A percentile compares a stretch with the other conserved stretches of the same genome.
phyloP scores from a whole-genome alignment of 495 filamentous ascomycete genomes.

The Diplogelasinospora grovesii region DNA sequence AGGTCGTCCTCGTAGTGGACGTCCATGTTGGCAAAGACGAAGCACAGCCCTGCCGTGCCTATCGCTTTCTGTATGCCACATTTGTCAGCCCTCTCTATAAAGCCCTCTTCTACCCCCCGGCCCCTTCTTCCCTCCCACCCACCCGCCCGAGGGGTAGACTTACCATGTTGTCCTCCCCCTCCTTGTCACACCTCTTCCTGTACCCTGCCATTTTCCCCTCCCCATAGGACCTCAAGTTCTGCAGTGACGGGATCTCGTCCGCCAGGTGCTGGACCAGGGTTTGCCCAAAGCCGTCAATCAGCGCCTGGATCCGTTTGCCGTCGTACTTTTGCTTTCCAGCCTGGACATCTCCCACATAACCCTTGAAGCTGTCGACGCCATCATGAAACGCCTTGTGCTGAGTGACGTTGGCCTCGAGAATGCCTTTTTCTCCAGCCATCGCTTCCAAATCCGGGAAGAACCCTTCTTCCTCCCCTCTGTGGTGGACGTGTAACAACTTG shows the following conservation, averaged over 20 bases:
- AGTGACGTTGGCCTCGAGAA: conserved; percentile 39
- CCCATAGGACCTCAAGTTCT: conserved; percentile 20
- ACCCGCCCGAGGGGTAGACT: background rate
- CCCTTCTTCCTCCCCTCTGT: conserved; percentile 34
- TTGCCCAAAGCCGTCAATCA: conserved; percentile 38
- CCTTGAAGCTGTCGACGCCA: conserved; percentile 29
- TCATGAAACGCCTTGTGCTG: conserved; percentile 41
- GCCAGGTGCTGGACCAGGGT: conserved; percentile 31
- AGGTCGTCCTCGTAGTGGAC: conserved; percentile 30
- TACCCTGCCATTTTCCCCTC: conserved; percentile 28
- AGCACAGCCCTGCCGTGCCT: conserved; percentile 13
- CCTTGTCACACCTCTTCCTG: conserved; percentile 4
- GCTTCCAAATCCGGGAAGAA: conserved; percentile 41
- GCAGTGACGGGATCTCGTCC: conserved; percentile 37
- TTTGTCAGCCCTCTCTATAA: background rate
- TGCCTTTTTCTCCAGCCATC: conserved; percentile 26
- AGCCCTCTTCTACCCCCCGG: too few species aligned
- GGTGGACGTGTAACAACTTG: conserved; percentile 33
- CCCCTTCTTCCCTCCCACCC: background rate
- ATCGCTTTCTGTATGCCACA: conserved; percentile 8
- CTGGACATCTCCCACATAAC: conserved; percentile 22
- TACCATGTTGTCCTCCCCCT: conserved; percentile 24
- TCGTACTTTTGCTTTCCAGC: conserved; percentile 23
- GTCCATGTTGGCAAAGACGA: conserved; percentile 37
- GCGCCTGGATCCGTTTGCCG: conserved; percentile 24